Conservation (phyloP, 2,329 filamentous ascomycete species). For the Metarhizium guizhouense region DNA sequence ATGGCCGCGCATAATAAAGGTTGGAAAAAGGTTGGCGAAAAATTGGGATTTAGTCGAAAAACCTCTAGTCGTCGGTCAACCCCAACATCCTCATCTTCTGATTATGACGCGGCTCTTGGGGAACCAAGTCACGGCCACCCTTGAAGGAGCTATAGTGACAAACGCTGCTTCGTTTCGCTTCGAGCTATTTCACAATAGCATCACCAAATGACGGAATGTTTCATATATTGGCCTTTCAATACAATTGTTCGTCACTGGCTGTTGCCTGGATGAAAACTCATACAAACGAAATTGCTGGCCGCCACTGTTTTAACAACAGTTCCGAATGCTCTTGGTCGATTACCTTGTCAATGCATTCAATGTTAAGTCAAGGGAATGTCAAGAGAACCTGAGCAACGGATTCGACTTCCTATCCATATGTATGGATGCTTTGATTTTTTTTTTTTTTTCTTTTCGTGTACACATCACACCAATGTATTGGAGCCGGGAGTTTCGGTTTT, state of each 20-base stretch:
- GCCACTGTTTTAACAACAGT: not conserved
- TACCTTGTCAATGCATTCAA: not conserved
- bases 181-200: not conserved
- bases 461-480: not conserved
- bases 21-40: conserved; percentile 58
- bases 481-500: conserved; percentile 1
- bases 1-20: conserved; percentile 46
- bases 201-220: not conserved
- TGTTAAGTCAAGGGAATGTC: not conserved
- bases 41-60: conserved; percentile 49
- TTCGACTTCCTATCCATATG: not conserved
- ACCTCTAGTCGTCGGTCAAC: conserved; percentile 33
- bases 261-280: not conserved
- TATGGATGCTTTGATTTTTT: conserved; percentile 8
- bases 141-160: not conserved
- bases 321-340: not conserved
- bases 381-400: not conserved
- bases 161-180: not conserved
- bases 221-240: not conserved
- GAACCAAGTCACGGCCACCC: conserved; percentile 27
- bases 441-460: not conserved
- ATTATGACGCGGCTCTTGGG: conserved; percentile 25
- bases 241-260: not conserved
- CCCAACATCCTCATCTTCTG: conserved; percentile 28
- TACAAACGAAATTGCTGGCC: not conserved